Evolutionary conservation across 345 rosid species (phyloP).

Genomic region (Pistacia vera): DNA sequence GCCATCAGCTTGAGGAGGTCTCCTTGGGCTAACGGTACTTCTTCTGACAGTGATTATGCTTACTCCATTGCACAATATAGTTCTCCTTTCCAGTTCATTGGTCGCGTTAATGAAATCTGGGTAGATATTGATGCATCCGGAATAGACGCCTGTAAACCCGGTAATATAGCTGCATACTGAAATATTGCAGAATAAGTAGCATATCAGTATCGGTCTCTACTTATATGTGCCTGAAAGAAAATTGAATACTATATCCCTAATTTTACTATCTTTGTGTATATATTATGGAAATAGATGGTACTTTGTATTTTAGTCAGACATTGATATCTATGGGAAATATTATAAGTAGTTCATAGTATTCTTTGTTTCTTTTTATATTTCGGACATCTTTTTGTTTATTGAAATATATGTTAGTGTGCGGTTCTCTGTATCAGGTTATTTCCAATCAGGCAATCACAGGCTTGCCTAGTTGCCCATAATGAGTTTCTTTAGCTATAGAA

Average conservation of each 20-base stretch:
- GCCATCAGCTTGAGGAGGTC: conserved; percentile 61
- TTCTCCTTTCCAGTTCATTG: conserved; percentile 56
- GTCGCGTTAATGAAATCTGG: conserved; percentile 71
- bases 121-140: conserved; percentile 47
- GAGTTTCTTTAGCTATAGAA: background rate
- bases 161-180: conserved; percentile 42
- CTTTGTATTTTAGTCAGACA: background rate
- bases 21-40: conserved; percentile 48
- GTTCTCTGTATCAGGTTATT: background rate
- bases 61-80: conserved; percentile 71
- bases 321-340: background rate
- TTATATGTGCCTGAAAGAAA: background rate
- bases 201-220: background rate
- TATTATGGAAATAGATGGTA: background rate
- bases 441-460: background rate
- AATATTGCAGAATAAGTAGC: background rate
- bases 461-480: background rate
- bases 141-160: conserved; percentile 25
- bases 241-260: background rate
- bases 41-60: conserved; percentile 37
- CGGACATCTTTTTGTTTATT: background rate
- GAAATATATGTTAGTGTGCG: background rate
- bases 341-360: background rate
- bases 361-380: background rate
- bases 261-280: background rate